Evolutionary conservation across 495 filamentous ascomycete species (phyloP), one percentile per base, ranked within the genome.

Genomic region (Podospora pseudopauciseta): DNA sequence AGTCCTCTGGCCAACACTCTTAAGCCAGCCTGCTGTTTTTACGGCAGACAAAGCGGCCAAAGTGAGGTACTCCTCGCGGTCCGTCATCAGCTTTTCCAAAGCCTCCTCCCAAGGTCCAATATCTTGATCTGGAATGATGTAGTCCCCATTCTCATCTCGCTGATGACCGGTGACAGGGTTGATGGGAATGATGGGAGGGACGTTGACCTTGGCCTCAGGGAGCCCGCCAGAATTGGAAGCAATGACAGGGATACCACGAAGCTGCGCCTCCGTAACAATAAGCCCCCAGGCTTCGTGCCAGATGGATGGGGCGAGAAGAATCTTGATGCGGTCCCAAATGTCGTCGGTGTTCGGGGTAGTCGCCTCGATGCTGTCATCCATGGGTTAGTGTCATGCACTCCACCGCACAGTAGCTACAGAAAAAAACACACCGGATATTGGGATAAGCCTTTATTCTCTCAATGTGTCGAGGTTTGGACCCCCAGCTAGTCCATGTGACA

Each of bases 261-360:
- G 71, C 68, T 77, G 75, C 11, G 75, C 74, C 56, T 77, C 75
- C 11, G 74, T 76, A 7, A 77, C 74, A 27, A 77, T 65, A 18
- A 77, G 70, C 26, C 75, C 75, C 75, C 75, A 77, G 0, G 75
- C 75, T 57, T 77, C 75, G 11, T 68, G 61, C 75, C 75, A 77
- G 19, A 77, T 62, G 0, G 75, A 77, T 0, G 75, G 75, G 5
- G 68, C 74, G 7, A 77, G 64, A 13, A 77, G 68, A 16, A 77
- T 49, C 64, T 73, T 76, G 70, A 77, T 76, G 32, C 71, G 62
- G 28, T 76, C 74, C 75, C 75, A 77, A 49, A 77, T 76, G 13
- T 76, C 71, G 20, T 76, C 69, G 2, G 74, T 76, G 30, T 77
- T 68, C 5, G 32, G 18, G 3, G 75, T 76, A 20, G 74, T 76